phyloP scores from a whole-genome alignment of 1,284 basidiomycete genomes.

The Fomitopsis betulina region DNA sequence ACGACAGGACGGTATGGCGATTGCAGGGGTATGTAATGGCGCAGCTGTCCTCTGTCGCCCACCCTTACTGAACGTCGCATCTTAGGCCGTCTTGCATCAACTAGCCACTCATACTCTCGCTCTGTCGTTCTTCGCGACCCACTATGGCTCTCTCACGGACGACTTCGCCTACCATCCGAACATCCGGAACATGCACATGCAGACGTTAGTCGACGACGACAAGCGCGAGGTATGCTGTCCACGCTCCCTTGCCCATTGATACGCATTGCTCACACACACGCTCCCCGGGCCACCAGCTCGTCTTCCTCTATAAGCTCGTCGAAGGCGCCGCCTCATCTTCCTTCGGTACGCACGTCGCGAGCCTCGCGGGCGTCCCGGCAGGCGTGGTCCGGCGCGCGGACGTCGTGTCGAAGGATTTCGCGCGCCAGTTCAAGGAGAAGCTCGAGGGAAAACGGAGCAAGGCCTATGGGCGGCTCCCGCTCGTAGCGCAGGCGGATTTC shows the following conservation, averaged over 20 bases:
- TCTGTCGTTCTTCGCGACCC: conserved; percentile 82
- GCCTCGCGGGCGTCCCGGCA: conserved; percentile 77
- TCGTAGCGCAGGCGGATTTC: conserved; percentile 85
- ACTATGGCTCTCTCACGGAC: conserved; percentile 84
- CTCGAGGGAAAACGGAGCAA: conserved; percentile 60
- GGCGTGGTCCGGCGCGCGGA: conserved; percentile 86
- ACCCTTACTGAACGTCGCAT: neutral
- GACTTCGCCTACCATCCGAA: conserved; percentile 91
- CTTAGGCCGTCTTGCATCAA: conserved; percentile 87
- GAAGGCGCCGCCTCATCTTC: conserved; percentile 87
- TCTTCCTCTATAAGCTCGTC: conserved; percentile 92
- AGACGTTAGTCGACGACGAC: conserved; percentile 86
- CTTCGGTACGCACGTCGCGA: conserved; percentile 91
- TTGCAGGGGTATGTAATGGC: conserved; percentile 65
- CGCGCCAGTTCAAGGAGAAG: conserved; percentile 77
- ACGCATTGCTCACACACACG: neutral
- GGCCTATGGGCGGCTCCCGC: conserved; percentile 56
- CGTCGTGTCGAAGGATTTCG: conserved; percentile 83
- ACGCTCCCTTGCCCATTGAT: neutral
- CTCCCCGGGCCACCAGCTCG: conserved; percentile 64
- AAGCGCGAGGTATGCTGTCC: conserved; percentile 63
- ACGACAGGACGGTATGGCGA: conserved; percentile 88
- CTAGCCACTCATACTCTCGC: conserved; percentile 88
- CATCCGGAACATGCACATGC: conserved; percentile 93
- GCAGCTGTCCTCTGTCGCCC: conserved; percentile 1